Base-by-base conservation (phyloP, 1,284 basidiomycete genomes). In the Mycosarcoma mackinlayi region DNA sequence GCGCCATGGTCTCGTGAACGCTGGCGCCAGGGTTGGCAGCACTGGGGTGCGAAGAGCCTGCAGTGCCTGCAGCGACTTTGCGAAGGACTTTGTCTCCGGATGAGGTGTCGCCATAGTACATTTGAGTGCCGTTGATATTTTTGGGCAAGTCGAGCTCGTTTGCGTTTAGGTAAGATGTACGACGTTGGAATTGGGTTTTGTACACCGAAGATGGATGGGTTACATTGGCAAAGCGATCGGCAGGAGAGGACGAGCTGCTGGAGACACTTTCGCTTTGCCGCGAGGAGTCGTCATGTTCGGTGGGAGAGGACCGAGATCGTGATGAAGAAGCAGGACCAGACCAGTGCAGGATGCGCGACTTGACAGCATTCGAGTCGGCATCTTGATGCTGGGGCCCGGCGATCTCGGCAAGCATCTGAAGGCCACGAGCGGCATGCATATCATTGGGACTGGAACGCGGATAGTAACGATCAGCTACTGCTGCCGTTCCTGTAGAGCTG, bases 391-490 rank as follows among this genome's bases (percentile, higher is more conserved):
- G 59, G 4, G 65, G 65, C 2, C 55, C 59, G 8, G 66, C 60
- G 27, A 69, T 69, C 49, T 69, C 66, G 25, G 61, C 60, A n/a
- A 69, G 66, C 66, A 69, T 63, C 49, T 63, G 66, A 5, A 69
- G 52, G 4, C 66, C 66, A 18, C 57, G 50, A n/a, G 65, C 65
- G 13, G 65, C 65, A 18, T 68, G 53, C 25, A 68, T 25, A 27
- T 62, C 59, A 6, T 57, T 47, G 13, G 65, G 48, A 24, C 13
- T 53, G 16, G 54, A 58, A 10, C 50, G 45, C 6, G 53, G 25
- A 6, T 46, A 38, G 14, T 40, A 24, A 9, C 44, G 48, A 16
- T 56, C 42, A 6, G 21, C 19, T 19, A 30, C 21, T 31, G 34
- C 24, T 6, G 59, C n/a, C n/a, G n/a, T n/a, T n/a, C n/a, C n/a